Conservation (phyloP, 768 basidiomycete species). For the Pulveroboletus sp. region DNA sequence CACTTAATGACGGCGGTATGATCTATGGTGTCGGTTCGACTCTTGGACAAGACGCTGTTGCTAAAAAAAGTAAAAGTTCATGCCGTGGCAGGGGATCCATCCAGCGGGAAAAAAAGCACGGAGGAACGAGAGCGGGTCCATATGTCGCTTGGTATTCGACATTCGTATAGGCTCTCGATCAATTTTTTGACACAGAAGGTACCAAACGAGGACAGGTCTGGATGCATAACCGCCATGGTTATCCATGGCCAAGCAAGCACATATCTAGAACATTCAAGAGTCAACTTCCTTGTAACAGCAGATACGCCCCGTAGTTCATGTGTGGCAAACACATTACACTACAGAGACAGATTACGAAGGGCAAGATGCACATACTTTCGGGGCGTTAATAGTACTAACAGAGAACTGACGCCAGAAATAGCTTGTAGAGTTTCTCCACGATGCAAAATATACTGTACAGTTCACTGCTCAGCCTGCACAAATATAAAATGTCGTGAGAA, state of each 20-base stretch:
- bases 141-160: neutral
- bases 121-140: neutral
- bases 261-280: constrained; percentile 20
- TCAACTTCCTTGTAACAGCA: neutral
- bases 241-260: constrained; percentile 35
- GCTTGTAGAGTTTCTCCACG: constrained; percentile 31
- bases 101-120: too few species aligned
- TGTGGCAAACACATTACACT: constrained; percentile 34
- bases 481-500: neutral
- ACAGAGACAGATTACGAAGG: constrained; percentile 31
- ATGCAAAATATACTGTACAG: constrained; percentile 34
- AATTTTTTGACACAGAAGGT: constrained; percentile 35
- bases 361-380: constrained; percentile 37
- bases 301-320: constrained; percentile 30
- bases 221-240: constrained; percentile 33
- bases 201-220: constrained; percentile 32
- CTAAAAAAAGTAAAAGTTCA: too few species aligned
- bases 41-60: neutral
- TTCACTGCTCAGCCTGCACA: constrained; percentile 25
- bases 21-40: neutral
- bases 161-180: constrained; percentile 26
- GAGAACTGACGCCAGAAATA: constrained; percentile 27
- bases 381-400: constrained; percentile 33
- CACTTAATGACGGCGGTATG: too few species aligned
- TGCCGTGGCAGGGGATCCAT: neutral